phyloP scores from a whole-genome alignment of 192 early-diverging fungal species.

The Gigaspora rosea region DNA sequence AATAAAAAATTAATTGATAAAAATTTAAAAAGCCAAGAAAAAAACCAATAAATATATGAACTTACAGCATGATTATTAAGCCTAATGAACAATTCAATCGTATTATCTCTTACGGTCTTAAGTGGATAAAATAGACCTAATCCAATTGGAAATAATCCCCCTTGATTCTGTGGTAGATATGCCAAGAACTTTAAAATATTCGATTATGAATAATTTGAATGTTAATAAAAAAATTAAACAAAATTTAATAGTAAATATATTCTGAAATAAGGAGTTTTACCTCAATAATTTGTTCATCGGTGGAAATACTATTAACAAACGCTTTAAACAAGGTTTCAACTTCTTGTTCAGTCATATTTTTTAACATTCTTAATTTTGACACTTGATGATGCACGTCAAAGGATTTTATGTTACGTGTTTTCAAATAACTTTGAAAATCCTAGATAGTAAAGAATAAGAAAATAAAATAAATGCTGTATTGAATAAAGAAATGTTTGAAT shows the following conservation, averaged over 20 bases:
- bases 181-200: slow-evolving; percentile 58
- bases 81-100: slow-evolving; percentile 73
- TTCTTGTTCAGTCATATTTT: slow-evolving; percentile 59
- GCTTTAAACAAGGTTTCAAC: slow-evolving; percentile 69
- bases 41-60: slow-evolving; percentile 5
- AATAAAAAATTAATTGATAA: background rate
- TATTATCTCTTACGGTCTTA: slow-evolving; percentile 63
- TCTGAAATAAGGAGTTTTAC: slow-evolving; percentile 35
- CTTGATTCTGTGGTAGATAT: slow-evolving; percentile 74
- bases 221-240: background rate
- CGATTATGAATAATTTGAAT: background rate
- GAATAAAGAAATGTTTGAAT: too few relatives aligned
- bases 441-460: slow-evolving; percentile 35
- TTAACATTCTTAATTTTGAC: slow-evolving; percentile 50
- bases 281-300: slow-evolving; percentile 81
- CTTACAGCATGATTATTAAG: slow-evolving; percentile 68
- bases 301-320: slow-evolving; percentile 64
- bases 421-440: slow-evolving; percentile 63
- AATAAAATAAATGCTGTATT: background rate
- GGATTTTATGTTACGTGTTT: slow-evolving; percentile 57
- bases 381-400: slow-evolving; percentile 76
- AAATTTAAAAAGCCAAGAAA: background rate
- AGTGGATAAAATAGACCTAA: slow-evolving; percentile 79
- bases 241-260: background rate
- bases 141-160: slow-evolving; percentile 79